These are phyloP conservation scores for Scedosporium minutisporum DNA, from an alignment of 2,329 filamentous ascomycete genomes.

Conservation along the genomic window DNA sequence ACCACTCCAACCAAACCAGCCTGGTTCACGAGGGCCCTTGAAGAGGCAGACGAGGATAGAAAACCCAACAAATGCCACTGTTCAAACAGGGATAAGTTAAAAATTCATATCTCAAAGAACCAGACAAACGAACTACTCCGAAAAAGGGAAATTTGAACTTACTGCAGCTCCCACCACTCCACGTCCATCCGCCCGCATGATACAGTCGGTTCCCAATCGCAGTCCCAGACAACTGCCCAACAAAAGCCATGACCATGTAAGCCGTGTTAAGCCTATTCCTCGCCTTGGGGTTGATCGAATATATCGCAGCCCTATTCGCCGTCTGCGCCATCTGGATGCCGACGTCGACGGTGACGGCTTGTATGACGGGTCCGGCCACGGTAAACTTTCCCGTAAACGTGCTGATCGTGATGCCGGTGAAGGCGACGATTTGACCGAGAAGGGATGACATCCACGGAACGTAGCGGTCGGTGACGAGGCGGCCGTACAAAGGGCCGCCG, in stretches of 20 bases:
- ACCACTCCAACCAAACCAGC: constrained; percentile 7
- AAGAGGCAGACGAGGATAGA: constrained; percentile 7
- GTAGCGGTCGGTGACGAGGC: constrained; percentile 59
- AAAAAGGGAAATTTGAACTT: constrained; percentile 2
- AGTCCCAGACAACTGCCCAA: constrained; percentile 64
- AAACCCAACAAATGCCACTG: constrained; percentile 11
- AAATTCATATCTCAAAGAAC: background rate
- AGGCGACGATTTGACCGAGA: constrained; percentile 46
- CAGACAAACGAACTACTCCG: background rate
- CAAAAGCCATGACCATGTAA: constrained; percentile 70
- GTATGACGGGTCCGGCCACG: constrained; percentile 62
- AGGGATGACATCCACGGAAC: constrained; percentile 59
- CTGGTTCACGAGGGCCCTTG: constrained; percentile 3
- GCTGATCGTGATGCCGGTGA: constrained; percentile 56
- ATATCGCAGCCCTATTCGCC: constrained; percentile 62
- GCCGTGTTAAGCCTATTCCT: constrained; percentile 71
- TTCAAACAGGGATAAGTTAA: background rate
- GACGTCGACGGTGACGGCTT: constrained; percentile 62
- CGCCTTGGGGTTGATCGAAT: constrained; percentile 58
- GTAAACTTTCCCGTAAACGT: constrained; percentile 58
- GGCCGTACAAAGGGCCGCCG: constrained; percentile 59
- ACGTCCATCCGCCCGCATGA: constrained; percentile 40
- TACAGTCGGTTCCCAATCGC: constrained; percentile 46
- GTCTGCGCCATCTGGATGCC: constrained; percentile 66
- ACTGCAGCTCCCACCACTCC: constrained; percentile 30